Evolutionary conservation across 2,329 filamentous ascomycete species (phyloP).

Genomic region (Chrysoporthe austroafricana): DNA sequence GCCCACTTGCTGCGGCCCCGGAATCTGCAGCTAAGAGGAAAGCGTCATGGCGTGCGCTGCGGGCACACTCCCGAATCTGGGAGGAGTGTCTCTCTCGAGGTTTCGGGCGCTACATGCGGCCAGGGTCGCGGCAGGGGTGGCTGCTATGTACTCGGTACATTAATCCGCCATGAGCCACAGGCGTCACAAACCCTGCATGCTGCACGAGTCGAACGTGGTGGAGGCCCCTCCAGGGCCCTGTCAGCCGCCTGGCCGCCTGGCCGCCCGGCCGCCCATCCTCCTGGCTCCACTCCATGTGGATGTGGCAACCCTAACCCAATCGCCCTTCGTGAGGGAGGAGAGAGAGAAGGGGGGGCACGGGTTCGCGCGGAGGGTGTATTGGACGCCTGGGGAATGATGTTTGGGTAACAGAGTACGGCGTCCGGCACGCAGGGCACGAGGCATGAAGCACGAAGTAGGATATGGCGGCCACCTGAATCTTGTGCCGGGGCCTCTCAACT

Average conservation of each 20-base stretch:
- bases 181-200: constrained; percentile 28
- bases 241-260: constrained; percentile 25
- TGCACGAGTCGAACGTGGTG: constrained; percentile 28
- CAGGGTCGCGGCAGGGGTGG: constrained; percentile 12
- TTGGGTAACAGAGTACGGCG: neutral
- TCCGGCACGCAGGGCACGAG: neutral
- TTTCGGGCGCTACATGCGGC: constrained; percentile 16
- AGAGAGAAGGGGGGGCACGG: neutral
- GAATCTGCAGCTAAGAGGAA: constrained; percentile 29
- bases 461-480: constrained; percentile 17
- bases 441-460: constrained; percentile 6
- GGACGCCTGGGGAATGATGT: no score
- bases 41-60: constrained; percentile 28
- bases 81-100: constrained; percentile 19
- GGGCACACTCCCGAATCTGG: constrained; percentile 27
- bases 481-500: constrained; percentile 21
- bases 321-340: neutral
- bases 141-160: constrained; percentile 24
- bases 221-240: constrained; percentile 23
- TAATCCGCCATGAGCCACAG: constrained; percentile 7
- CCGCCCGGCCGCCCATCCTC: constrained; percentile 13
- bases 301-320: constrained; percentile 28
- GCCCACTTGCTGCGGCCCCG: constrained; percentile 27
- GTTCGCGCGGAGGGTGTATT: neutral
- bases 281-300: neutral